Percentiles rank a stretch among this genome's conserved stretches.
Evolutionary conservation across 1,284 basidiomycete genomes (phyloP).

Genomic region (Psilocybe mexicana): DNA sequence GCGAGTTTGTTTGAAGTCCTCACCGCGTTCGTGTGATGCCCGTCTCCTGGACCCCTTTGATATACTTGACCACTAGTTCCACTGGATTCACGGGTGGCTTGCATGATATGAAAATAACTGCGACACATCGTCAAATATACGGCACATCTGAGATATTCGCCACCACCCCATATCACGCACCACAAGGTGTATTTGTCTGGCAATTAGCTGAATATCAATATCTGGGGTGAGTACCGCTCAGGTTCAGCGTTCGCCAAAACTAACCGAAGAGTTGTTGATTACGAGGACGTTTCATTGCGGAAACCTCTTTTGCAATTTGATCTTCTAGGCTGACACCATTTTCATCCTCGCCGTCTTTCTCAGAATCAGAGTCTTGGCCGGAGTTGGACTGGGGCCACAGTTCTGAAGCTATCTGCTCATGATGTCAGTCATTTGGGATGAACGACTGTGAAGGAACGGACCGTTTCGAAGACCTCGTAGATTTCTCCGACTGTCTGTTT

Average conservation of each 20-base stretch:
- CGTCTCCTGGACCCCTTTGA: constrained; percentile 60
- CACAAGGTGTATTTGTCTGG: constrained; percentile 74
- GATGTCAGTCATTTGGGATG: background rate
- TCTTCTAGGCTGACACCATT: constrained; percentile 59
- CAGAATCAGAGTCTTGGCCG: constrained; percentile 17
- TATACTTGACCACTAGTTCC: constrained; percentile 62
- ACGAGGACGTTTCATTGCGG: constrained; percentile 65
- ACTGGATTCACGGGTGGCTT: constrained; percentile 77
- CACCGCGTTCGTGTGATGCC: constrained; percentile 70
- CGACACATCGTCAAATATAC: constrained; percentile 5
- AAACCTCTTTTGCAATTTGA: constrained; percentile 69
- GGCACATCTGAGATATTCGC: background rate
- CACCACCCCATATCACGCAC: constrained; percentile 38
- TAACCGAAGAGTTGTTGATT: constrained; percentile 61
- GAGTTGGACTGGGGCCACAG: constrained; percentile 59
- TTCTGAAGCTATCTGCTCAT: constrained; percentile 71
- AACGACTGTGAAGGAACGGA: constrained; percentile 33
- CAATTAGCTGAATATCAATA: constrained; percentile 54
- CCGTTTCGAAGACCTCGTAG: constrained; percentile 75
- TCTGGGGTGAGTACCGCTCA: background rate
- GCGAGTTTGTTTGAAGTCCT: constrained; percentile 9
- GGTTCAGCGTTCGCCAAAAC: constrained; percentile 21
- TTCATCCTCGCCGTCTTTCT: constrained; percentile 27
- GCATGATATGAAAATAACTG: constrained; percentile 80
- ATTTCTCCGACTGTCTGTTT: constrained; percentile 73